A percentile compares a stretch with the other conserved stretches of the same genome.
These are phyloP conservation scores for Calonectria pseudoreteaudii DNA, from an alignment of 2,329 filamentous ascomycete species.

Conservation along the genomic window DNA sequence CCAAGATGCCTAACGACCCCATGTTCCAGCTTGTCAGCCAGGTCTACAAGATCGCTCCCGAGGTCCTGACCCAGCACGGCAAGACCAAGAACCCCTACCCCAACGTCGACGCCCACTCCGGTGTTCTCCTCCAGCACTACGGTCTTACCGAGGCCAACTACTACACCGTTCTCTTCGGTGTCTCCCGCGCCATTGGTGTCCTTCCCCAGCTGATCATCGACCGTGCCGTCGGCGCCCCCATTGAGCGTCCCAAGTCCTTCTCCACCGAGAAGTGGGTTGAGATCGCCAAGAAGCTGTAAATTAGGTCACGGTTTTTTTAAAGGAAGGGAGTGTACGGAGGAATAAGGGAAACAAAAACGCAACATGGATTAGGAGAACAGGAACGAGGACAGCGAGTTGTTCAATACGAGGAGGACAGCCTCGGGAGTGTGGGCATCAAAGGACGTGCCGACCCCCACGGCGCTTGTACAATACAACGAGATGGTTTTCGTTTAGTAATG, in stretches of 20 bases:
- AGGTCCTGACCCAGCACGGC: constrained; percentile 98
- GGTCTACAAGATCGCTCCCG: constrained; percentile 99
- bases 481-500: constrained; percentile 45
- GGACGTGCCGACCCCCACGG: constrained; percentile 36
- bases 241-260: constrained; percentile 99
- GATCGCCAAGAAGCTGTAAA: constrained; percentile 91
- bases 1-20: constrained; percentile 94
- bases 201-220: constrained; percentile 99
- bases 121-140: constrained; percentile 99
- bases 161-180: constrained; percentile 99
- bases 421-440: constrained; percentile 36
- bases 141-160: constrained; percentile 98
- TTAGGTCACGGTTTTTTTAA: neutral
- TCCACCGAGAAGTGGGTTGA: constrained; percentile 97
- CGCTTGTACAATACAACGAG: constrained; percentile 46
- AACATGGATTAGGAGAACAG: constrained; percentile 23
- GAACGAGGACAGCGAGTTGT: constrained; percentile 23
- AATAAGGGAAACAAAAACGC: constrained; percentile 15
- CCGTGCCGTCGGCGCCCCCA: constrained; percentile 94
- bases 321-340: neutral
- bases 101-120: constrained; percentile 98
- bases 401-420: constrained; percentile 33
- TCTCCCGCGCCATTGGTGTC: constrained; percentile 97
- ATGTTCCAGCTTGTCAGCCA: constrained; percentile 99
- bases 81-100: constrained; percentile 99